A percentile compares a stretch with the other conserved stretches of the same genome.
Conservation (phyloP, 179 eudicot species). For the Spinacia oleracea region DNA sequence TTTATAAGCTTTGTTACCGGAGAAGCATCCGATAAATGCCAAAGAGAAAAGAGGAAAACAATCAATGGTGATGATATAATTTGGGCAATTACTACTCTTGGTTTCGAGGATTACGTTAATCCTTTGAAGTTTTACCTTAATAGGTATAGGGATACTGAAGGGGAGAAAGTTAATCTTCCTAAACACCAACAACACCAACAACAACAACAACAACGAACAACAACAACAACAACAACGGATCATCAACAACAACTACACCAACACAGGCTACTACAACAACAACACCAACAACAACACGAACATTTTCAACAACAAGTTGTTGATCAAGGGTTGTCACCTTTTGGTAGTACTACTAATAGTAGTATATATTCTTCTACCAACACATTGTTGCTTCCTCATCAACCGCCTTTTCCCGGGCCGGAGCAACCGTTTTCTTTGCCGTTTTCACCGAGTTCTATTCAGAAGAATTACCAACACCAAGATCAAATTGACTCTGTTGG, state of each 20-base stretch:
- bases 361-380: conserved; percentile 44
- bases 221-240: conserved; percentile 24
- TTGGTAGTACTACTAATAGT: too few relatives aligned
- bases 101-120: conserved; percentile 43
- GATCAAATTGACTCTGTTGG: conserved; percentile 54
- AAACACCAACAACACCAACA: conserved; percentile 30
- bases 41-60: conserved; percentile 47
- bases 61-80: conserved; percentile 49
- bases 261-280: conserved; percentile 20
- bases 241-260: conserved; percentile 31
- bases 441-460: conserved; percentile 42
- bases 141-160: conserved; percentile 52
- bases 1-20: conserved; percentile 53
- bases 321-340: conserved; percentile 36
- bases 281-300: conserved; percentile 23
- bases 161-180: conserved; percentile 50
- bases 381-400: conserved; percentile 34
- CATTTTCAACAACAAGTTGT: conserved; percentile 30
- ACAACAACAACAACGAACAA: conserved; percentile 24
- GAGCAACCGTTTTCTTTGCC: conserved; percentile 46
- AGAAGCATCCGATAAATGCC: conserved; percentile 53
- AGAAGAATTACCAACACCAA: conserved; percentile 36
- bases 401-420: conserved; percentile 29
- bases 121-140: conserved; percentile 49
- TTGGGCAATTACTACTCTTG: conserved; percentile 44